These are phyloP conservation scores for Phaeosphaeria sp. DNA, from an alignment of 2,329 filamentous ascomycete species.

Conservation along the genomic window DNA sequence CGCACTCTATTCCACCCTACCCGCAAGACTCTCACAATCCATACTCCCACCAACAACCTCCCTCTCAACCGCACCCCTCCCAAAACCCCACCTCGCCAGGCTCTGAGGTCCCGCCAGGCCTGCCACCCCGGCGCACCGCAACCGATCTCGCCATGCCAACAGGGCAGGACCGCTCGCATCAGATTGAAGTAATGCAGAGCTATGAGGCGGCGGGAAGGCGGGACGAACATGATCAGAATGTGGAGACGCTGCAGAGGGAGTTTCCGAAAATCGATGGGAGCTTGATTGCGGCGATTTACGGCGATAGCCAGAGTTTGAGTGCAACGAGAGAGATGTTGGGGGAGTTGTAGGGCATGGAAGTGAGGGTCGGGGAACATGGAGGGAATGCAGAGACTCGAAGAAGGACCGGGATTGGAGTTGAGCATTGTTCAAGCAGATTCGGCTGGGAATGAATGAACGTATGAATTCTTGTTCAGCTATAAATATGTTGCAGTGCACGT, in stretches of 20 bases:
- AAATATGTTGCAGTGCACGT: too few species aligned
- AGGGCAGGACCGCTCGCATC: conserved; percentile 51
- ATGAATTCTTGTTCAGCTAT: too few species aligned
- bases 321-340: conserved; percentile 55
- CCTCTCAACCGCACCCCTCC: conserved; percentile 1
- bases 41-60: neutral
- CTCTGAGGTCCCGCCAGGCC: conserved; percentile 19
- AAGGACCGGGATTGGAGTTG: too few species aligned
- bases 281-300: conserved; percentile 55
- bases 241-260: conserved; percentile 51
- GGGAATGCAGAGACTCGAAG: too few species aligned
- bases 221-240: conserved; percentile 50
- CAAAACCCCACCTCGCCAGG: neutral
- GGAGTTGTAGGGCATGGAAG: conserved; percentile 48
- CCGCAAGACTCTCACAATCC: neutral
- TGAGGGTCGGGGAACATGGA: too few species aligned
- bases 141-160: conserved; percentile 50
- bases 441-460: too few species aligned
- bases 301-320: conserved; percentile 50
- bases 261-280: conserved; percentile 54
- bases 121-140: conserved; percentile 37
- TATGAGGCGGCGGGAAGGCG: conserved; percentile 43
- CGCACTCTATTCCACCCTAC: neutral
- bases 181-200: conserved; percentile 52
- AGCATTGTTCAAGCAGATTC: too few species aligned